Evolutionary conservation across 2,329 filamentous ascomycete genomes (phyloP).

Genomic region (Lachnellula occidentalis): DNA sequence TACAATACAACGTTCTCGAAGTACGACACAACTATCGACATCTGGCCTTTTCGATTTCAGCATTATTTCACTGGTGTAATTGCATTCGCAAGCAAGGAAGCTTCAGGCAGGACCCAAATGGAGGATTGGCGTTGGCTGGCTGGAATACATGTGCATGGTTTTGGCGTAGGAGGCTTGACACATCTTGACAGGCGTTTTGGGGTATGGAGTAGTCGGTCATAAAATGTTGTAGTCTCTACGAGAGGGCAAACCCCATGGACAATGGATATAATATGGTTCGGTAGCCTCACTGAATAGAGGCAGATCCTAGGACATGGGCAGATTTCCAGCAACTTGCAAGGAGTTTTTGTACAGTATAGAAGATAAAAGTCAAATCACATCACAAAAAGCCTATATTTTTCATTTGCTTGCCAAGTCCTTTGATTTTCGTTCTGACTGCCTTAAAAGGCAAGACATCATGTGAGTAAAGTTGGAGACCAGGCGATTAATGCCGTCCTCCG

Average conservation of each 20-base stretch:
- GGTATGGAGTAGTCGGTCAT: not conserved
- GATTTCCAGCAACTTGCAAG: not conserved
- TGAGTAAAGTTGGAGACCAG: conserved; percentile 59
- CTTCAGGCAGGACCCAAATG: not conserved
- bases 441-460: conserved; percentile 34
- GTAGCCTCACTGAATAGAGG: too few species aligned
- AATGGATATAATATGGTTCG: too few species aligned
- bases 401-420: conserved; percentile 9
- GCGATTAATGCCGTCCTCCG: conserved; percentile 61
- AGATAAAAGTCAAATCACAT: not conserved
- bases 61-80: not conserved
- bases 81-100: not conserved
- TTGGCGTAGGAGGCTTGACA: conserved; percentile 1
- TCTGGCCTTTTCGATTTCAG: not conserved
- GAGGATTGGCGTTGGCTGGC: not conserved
- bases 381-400: not conserved
- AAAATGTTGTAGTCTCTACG: not conserved
- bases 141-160: not conserved
- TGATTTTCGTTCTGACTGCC: conserved; percentile 28
- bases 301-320: too few species aligned
- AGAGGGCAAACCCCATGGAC: not conserved
- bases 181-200: not conserved
- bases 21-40: not conserved
- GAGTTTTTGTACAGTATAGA: not conserved
- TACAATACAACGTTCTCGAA: not conserved